phyloP scores from a whole-genome alignment of 2,329 filamentous ascomycete genomes.

The Aspergillus fructus region DNA sequence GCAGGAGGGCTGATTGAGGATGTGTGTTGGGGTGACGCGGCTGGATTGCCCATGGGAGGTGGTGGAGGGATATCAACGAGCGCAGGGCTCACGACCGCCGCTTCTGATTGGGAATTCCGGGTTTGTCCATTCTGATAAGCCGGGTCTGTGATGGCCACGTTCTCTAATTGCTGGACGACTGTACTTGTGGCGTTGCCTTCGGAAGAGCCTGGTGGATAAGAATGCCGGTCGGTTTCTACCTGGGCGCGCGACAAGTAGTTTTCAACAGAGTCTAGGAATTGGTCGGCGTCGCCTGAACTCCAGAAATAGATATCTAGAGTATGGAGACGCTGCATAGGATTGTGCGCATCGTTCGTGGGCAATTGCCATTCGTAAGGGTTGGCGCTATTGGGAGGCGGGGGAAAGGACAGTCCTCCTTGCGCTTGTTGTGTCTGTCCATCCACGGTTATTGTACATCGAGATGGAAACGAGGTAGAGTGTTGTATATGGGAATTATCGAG shows the following conservation, averaged over 20 bases:
- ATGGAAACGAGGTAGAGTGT: slow-evolving; percentile 61
- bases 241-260: slow-evolving; percentile 38
- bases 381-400: slow-evolving; percentile 23
- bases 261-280: slow-evolving; percentile 51
- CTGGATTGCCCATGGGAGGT: slow-evolving; percentile 22
- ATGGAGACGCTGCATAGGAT: slow-evolving; percentile 54
- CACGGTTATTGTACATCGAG: slow-evolving; percentile 57
- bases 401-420: slow-evolving; percentile 24
- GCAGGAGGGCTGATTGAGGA: slow-evolving; percentile 12
- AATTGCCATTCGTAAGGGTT: slow-evolving; percentile 57
- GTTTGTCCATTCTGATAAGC: slow-evolving; percentile 48
- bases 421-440: slow-evolving; percentile 38
- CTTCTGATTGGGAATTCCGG: slow-evolving; percentile 37
- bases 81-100: slow-evolving; percentile 14
- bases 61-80: slow-evolving; percentile 26
- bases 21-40: slow-evolving; percentile 17
- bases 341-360: slow-evolving; percentile 51
- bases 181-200: slow-evolving; percentile 51
- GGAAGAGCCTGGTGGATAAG: slow-evolving; percentile 32
- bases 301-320: slow-evolving; percentile 65
- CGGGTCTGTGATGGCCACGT: slow-evolving; percentile 57
- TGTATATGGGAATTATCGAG: slow-evolving; percentile 54
- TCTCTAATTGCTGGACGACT: slow-evolving; percentile 64
- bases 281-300: slow-evolving; percentile 58
- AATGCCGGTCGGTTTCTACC: slow-evolving; percentile 51